A percentile compares a stretch with the other conserved stretches of the same genome.
These are phyloP conservation scores for Boletus barrowsii DNA, from an alignment of 768 basidiomycete genomes.

Conservation along the genomic window DNA sequence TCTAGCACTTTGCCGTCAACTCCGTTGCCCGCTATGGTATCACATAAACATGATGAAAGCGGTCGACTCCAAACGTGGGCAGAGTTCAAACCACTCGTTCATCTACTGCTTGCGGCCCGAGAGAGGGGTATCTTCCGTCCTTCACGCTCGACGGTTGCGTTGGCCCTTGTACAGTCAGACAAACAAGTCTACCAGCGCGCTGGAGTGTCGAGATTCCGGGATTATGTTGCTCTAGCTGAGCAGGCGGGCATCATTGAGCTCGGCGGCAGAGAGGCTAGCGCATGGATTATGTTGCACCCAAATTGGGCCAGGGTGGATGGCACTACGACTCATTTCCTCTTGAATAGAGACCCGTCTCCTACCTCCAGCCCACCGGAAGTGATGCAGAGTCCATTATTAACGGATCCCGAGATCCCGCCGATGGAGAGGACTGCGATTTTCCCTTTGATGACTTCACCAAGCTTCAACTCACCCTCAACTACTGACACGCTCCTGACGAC, in stretches of 20 bases:
- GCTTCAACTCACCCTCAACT: not conserved
- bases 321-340: not conserved
- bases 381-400: constrained; percentile 7
- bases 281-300: constrained; percentile 31
- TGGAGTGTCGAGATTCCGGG: constrained; percentile 26
- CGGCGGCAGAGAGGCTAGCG: constrained; percentile 3
- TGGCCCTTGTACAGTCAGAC: constrained; percentile 31
- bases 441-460: not conserved
- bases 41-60: constrained; percentile 5
- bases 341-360: constrained; percentile 11
- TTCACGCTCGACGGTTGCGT: constrained; percentile 38
- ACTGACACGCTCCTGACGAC: not conserved
- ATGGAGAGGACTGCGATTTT: constrained; percentile 2
- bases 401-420: constrained; percentile 2
- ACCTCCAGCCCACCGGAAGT: constrained; percentile 8
- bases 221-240: constrained; percentile 29
- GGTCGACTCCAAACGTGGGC: constrained; percentile 13
- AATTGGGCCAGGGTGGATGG: constrained; percentile 15
- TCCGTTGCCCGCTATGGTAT: not conserved
- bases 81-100: constrained; percentile 32
- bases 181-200: constrained; percentile 23
- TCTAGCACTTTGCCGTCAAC: constrained; percentile 4
- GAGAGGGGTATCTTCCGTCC: constrained; percentile 33
- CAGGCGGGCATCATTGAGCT: constrained; percentile 26
- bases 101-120: constrained; percentile 20